Evolutionary conservation across 805 yeast genomes (phyloP), one percentile per base, ranked within the genome.

Genomic region (Hanseniaspora mollemarum): DNA sequence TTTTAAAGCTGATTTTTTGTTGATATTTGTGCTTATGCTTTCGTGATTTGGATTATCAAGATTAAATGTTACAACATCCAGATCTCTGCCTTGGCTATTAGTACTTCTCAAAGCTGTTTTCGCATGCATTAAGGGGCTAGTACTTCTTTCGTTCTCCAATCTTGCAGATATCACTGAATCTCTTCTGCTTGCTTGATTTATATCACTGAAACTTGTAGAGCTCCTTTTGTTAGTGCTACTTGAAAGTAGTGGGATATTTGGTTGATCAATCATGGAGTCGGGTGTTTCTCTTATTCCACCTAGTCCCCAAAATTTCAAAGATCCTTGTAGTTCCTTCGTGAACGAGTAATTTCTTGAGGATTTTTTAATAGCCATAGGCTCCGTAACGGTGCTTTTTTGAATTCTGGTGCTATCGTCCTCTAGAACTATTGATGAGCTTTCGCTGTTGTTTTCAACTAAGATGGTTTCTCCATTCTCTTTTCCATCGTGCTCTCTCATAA

Each of bases 271-370:
- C 4, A 40, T 35, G 7, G 52, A 52, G 10, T 35, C 46, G 8
- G 48, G 46, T 12, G 51, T 43, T 31, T 46, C 51, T 42, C 51
- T 57, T 13, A 53, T 55, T 46, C 49, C 55, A 16, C 63, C 62
- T 56, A 59, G 55, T 12, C 62, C 63, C 62, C 62, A 60, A 53
- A 56, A 60, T 4, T 60, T 56, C 35, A 60, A 46, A 4, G 62
- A 59, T 6, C 62, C 62, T 2, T 57, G 58, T 33, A 60, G 46
- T 21, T 59, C 60, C 29, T 54, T 57, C 2, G 62, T 55, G 59
- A 61, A 59, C 1, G 63, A 60, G 40, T 58, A 57, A 7, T 57
- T 54, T 40, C 59, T 54, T 12, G 53, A 4, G 8, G 24, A 16
- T 15, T 48, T 48, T 19, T 54, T 46, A 18, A 58, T 57, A 2